Percentiles rank a stretch among this genome's conserved stretches.
phyloP scores from a whole-genome alignment of 2,329 filamentous ascomycete species.

The Talaromyces marneffei region DNA sequence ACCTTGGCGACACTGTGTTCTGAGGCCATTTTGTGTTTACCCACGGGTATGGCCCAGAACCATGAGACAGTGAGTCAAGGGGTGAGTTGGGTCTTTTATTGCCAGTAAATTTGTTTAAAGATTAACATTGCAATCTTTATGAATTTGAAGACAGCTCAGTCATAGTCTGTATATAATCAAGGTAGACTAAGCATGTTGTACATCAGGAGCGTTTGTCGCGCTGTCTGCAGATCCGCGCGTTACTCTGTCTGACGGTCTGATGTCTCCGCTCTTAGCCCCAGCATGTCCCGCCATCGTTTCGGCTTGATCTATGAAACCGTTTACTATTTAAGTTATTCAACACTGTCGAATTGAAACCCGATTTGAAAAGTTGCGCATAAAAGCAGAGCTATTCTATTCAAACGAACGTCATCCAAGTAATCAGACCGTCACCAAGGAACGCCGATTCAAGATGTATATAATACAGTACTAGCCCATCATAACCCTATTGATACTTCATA shows the following conservation, averaged over 20 bases:
- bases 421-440: background rate
- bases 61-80: background rate
- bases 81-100: background rate
- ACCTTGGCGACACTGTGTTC: constrained; percentile 43
- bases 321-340: background rate
- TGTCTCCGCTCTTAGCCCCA: background rate
- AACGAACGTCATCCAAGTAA: background rate
- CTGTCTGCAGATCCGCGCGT: constrained; percentile 4
- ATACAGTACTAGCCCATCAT: background rate
- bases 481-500: background rate
- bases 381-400: background rate
- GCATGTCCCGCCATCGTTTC: background rate
- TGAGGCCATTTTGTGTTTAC: constrained; percentile 36
- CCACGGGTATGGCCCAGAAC: background rate
- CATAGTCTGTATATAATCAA: background rate
- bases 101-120: background rate
- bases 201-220: constrained; percentile 2
- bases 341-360: too few relatives aligned
- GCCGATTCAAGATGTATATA: background rate
- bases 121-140: background rate
- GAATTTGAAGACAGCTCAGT: background rate
- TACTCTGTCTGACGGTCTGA: background rate
- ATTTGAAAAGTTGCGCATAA: background rate
- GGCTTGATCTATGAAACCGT: background rate
- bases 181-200: background rate